These are phyloP conservation scores for Pinus taeda DNA, from an alignment of 75 land plant species.

Conservation along the genomic window DNA sequence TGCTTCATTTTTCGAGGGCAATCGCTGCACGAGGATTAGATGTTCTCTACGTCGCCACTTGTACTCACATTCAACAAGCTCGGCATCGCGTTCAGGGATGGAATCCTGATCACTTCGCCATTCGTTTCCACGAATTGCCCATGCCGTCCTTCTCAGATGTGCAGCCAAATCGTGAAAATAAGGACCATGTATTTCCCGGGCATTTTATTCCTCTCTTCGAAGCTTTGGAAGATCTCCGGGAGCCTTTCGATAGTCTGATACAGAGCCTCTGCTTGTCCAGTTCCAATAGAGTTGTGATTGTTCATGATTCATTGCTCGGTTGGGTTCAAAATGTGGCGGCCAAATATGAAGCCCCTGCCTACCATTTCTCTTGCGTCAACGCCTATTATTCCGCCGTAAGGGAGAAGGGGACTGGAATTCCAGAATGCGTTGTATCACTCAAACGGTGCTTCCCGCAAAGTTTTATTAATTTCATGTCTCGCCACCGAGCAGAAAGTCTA, in stretches of 20 bases:
- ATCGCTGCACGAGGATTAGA: constrained; percentile 21
- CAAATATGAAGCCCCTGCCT: not conserved
- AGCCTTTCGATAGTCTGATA: constrained; percentile 14
- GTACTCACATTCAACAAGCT: constrained; percentile 40
- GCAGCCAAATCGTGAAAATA: constrained; percentile 16
- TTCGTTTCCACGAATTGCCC: constrained; percentile 30
- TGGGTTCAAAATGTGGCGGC: not conserved
- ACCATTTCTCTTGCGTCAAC: not conserved
- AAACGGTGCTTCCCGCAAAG: not conserved
- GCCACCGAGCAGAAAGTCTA: too few species aligned
- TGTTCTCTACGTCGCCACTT: constrained; percentile 23
- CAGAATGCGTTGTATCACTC: not conserved
- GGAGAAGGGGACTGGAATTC: not conserved
- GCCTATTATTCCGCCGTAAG: not conserved
- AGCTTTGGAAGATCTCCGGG: constrained; percentile 19
- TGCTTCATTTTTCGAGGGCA: constrained; percentile 28
- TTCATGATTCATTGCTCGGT: constrained; percentile 30
- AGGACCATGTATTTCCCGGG: constrained; percentile 19
- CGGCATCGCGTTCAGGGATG: constrained; percentile 18
- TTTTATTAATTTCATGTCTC: not conserved
- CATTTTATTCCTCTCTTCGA: constrained; percentile 36
- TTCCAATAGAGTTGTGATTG: constrained; percentile 17
- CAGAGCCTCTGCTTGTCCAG: constrained; percentile 9
- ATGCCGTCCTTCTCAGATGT: constrained; percentile 14
- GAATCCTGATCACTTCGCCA: constrained; percentile 2